Percentiles rank a stretch among this genome's conserved stretches.
Evolutionary conservation across 2,329 filamentous ascomycete genomes (phyloP).

Genomic region (Diaporthe sp.): DNA sequence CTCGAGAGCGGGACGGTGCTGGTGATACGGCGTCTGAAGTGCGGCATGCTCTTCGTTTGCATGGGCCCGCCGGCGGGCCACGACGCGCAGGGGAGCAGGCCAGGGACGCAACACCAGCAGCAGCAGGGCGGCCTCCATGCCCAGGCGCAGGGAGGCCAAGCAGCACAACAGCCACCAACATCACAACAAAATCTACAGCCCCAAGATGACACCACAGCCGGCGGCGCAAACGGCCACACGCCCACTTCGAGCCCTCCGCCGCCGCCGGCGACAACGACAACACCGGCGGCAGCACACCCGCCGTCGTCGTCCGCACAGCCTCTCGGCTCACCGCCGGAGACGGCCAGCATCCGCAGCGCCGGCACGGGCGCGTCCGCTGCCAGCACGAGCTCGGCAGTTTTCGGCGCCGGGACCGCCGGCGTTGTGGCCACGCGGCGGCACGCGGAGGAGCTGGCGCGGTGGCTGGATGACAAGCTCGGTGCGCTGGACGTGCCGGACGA

Average conservation of each 20-base stretch:
- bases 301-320: background rate
- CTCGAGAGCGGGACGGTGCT: slow-evolving; percentile 69
- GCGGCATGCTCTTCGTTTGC: slow-evolving; percentile 73
- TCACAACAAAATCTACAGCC: background rate
- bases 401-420: slow-evolving; percentile 56
- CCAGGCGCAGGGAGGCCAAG: slow-evolving; percentile 31
- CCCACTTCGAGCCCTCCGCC: slow-evolving; percentile 46
- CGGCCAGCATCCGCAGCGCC: slow-evolving; percentile 61
- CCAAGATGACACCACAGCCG: background rate
- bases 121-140: slow-evolving; percentile 11
- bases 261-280: slow-evolving; percentile 32
- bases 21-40: slow-evolving; percentile 69
- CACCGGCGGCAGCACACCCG: background rate
- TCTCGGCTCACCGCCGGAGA: slow-evolving; percentile 56
- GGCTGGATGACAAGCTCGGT: slow-evolving; percentile 72
- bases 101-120: slow-evolving; percentile 32
- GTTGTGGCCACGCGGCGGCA: slow-evolving; percentile 67
- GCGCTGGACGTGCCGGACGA: slow-evolving; percentile 67
- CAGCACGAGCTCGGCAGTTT: slow-evolving; percentile 47
- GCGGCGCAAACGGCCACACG: slow-evolving; percentile 33
- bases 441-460: slow-evolving; percentile 70
- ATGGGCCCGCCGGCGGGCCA: slow-evolving; percentile 57
- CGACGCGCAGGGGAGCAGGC: slow-evolving; percentile 26
- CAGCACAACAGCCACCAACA: slow-evolving; percentile 11
- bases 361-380: slow-evolving; percentile 54